Conservation (phyloP, 345 rosid genomes). For the Microthlaspi erraticum region DNA sequence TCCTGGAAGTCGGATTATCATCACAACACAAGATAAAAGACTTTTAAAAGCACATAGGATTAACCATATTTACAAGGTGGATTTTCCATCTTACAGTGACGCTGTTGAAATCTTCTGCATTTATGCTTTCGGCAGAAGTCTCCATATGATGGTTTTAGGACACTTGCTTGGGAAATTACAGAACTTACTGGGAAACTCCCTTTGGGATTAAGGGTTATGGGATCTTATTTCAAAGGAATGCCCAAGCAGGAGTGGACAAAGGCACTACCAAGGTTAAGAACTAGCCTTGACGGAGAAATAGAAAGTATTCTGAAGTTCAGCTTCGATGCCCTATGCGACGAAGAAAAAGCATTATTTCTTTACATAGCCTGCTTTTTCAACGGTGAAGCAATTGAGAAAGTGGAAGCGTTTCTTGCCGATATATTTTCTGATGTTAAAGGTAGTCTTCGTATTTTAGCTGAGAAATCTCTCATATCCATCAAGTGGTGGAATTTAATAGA, state of each 20-base stretch:
- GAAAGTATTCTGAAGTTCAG: constrained; percentile 32
- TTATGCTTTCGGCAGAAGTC: constrained; percentile 22
- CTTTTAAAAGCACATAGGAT: constrained; percentile 20
- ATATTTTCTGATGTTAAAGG: not conserved
- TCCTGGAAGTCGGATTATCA: constrained; percentile 31
- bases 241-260: constrained; percentile 31
- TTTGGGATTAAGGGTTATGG: constrained; percentile 45
- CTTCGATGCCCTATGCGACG: constrained; percentile 35
- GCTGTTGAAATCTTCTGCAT: constrained; percentile 33
- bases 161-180: constrained; percentile 17
- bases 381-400: not conserved
- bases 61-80: constrained; percentile 11
- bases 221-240: constrained; percentile 30
- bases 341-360: constrained; percentile 39
- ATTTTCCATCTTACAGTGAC: constrained; percentile 9
- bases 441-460: constrained; percentile 14
- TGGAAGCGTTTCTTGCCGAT: not conserved
- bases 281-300: constrained; percentile 29
- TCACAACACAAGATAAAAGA: constrained; percentile 35
- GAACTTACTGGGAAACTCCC: constrained; percentile 37
- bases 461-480: constrained; percentile 42
- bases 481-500: not conserved
- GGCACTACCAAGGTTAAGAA: constrained; percentile 27
- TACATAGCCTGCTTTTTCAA: constrained; percentile 43
- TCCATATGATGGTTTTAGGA: constrained; percentile 5